phyloP scores from a whole-genome alignment of 164 flowering plant species.

The Platanus orientalis region DNA sequence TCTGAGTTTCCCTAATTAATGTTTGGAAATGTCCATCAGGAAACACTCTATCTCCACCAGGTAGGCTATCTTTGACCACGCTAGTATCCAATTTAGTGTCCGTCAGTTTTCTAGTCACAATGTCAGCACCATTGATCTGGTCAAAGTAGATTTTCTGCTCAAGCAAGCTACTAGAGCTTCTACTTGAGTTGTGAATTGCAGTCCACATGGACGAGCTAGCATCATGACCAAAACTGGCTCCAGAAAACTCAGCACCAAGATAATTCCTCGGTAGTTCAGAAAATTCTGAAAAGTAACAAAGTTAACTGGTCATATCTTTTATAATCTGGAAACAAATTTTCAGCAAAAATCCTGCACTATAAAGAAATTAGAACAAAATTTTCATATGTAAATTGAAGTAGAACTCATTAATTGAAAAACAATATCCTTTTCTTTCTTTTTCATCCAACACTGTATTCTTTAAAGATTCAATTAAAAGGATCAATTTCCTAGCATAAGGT shows the following conservation, averaged over 20 bases:
- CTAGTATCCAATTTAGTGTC: constrained; percentile 21
- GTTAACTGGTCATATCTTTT: neutral
- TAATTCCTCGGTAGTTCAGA: constrained; percentile 12
- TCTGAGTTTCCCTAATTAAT: constrained; percentile 12
- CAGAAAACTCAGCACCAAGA: constrained; percentile 17
- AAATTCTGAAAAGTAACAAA: constrained; percentile 22
- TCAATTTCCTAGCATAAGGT: too few relatives aligned
- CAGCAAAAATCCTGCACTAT: too few relatives aligned
- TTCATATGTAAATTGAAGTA: too few relatives aligned
- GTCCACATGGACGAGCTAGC: constrained; percentile 21
- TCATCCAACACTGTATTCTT: too few relatives aligned
- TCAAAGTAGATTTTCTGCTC: constrained; percentile 19
- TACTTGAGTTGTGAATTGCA: constrained; percentile 17
- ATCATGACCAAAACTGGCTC: constrained; percentile 16
- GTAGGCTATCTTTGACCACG: constrained; percentile 8
- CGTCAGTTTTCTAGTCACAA: constrained; percentile 18
- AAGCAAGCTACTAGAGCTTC: constrained; percentile 5
- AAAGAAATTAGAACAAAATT: too few relatives aligned
- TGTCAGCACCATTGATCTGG: constrained; percentile 23
- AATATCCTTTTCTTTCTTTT: too few relatives aligned
- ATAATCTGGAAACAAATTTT: neutral
- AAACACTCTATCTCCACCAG: neutral
- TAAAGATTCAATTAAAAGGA: too few relatives aligned
- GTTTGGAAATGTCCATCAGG: constrained; percentile 11
- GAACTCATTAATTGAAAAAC: too few relatives aligned